Evolutionary conservation across 164 flowering plant genomes (phyloP).

Genomic region (Aristolochia contorta): DNA sequence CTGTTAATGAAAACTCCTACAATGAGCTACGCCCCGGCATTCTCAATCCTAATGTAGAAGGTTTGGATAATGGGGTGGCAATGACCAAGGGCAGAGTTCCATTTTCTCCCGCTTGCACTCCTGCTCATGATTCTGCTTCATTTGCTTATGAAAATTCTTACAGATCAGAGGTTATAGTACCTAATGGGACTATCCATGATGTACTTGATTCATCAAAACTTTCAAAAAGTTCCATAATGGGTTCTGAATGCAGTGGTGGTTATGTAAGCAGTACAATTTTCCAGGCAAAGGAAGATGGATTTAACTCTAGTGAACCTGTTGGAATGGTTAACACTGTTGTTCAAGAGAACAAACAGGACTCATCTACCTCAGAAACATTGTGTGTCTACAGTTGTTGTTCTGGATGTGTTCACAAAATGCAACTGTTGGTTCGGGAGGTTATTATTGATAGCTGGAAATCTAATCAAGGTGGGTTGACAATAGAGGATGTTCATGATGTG

Average conservation of each 20-base stretch:
- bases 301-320: constrained; percentile 7
- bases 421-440: constrained; percentile 33
- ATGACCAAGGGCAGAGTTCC: constrained; percentile 9
- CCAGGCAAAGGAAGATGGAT: constrained; percentile 9
- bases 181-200: constrained; percentile 11
- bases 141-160: constrained; percentile 7
- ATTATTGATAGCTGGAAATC: constrained; percentile 30
- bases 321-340: constrained; percentile 10
- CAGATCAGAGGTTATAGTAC: constrained; percentile 6
- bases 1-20: constrained; percentile 7
- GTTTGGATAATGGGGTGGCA: constrained; percentile 9
- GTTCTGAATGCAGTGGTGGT: constrained; percentile 16
- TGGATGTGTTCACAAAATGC: constrained; percentile 39
- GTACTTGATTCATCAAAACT: constrained; percentile 9
- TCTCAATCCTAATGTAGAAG: constrained; percentile 11
- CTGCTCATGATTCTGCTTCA: constrained; percentile 9
- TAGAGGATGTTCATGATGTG: constrained; percentile 67
- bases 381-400: constrained; percentile 64
- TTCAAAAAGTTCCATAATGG: constrained; percentile 1
- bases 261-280: constrained; percentile 6
- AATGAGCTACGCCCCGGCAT: constrained; percentile 10
- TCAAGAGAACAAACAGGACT: constrained; percentile 7
- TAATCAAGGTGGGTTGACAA: constrained; percentile 27
- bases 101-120: constrained; percentile 9
- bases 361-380: constrained; percentile 16